Base-by-base conservation (phyloP, 1,139 yeast species). In the Torulaspora globosa region DNA sequence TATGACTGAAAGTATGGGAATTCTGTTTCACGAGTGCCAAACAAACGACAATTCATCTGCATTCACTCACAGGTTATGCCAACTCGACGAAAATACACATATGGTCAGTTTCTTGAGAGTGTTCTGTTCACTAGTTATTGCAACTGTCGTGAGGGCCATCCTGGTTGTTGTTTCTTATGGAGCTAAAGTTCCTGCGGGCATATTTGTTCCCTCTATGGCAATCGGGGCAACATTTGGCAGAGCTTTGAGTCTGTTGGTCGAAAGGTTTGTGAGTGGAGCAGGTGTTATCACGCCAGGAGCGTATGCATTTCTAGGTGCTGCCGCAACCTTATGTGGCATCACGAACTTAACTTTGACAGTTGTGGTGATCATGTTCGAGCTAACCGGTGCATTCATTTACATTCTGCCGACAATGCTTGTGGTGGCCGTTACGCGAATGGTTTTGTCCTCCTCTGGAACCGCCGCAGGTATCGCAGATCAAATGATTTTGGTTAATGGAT, bases 231-330 rank as follows among this genome's bases (percentile, higher is more conserved):
- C 95, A 1, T 89, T 90, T 70, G 97, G 97, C 3, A 74, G 97
- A 48, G 82, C 94, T 0, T 80, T 85, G 14, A 85, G 90, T 56
- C 58, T 71, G 27, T 54, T 84, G 10, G 76, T 82, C 28, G 71
- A 73, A 14, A 47, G 59, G 37, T 85, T 85, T 57, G 50, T 74
- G 2, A 61, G 68, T 11, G 69, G 68, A 0, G 70, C 77, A 0
- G 53, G 57, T 1, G 87, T 95, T 59, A 78, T 90, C 18, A 86
- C 90, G 2, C 95, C 97, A 0, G 97, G 97, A 0, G 88, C 95
- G 0, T 92, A 90, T 66, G 96, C 98, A 0, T 83, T 94, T 50
- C 75, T 94, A n/a, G 99, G 98, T 1, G 97, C 98, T 0, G 97
- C 95, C 0, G 94, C 97, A 1, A 89, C 96, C 0, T 72, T 94